These are phyloP conservation scores for Pontederia paniculata DNA, from an alignment of 176 grass and related monocot species.

Conservation along the genomic window DNA sequence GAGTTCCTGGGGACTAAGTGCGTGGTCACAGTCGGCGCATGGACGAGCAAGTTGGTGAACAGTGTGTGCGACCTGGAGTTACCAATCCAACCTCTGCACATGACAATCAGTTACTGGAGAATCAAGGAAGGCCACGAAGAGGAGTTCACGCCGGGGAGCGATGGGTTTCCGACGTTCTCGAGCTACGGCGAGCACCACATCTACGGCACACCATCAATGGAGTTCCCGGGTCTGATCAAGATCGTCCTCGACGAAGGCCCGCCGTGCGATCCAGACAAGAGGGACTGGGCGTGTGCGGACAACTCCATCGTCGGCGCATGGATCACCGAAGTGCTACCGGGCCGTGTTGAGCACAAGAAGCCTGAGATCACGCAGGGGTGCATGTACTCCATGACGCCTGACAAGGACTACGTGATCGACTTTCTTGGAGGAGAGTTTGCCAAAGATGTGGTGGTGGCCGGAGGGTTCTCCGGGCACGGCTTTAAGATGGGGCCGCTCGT, in stretches of 20 bases:
- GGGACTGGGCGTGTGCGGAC: constrained; percentile 41
- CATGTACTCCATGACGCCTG: constrained; percentile 87
- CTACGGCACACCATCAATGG: constrained; percentile 68
- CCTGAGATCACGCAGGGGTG: constrained; percentile 57
- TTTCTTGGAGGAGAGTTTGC: constrained; percentile 64
- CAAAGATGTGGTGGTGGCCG: constrained; percentile 54
- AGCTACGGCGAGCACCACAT: constrained; percentile 61
- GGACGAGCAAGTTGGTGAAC: constrained; percentile 46
- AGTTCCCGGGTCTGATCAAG: constrained; percentile 80
- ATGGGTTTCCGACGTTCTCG: constrained; percentile 83
- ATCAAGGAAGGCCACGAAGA: constrained; percentile 27
- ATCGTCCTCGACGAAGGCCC: constrained; percentile 50
- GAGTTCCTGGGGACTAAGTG: constrained; percentile 41
- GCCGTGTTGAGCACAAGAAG: constrained; percentile 31
- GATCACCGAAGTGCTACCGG: constrained; percentile 44
- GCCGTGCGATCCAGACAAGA: constrained; percentile 50
- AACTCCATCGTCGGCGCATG: constrained; percentile 25
- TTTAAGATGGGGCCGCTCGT: constrained; percentile 66
- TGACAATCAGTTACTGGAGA: constrained; percentile 69
- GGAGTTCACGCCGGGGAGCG: constrained; percentile 30
- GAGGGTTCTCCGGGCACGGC: constrained; percentile 71
- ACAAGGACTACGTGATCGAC: constrained; percentile 63
- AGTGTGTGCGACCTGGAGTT: constrained; percentile 23
- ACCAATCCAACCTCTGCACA: constrained; percentile 55
- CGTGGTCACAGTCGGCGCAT: constrained; percentile 50